Evolutionary conservation across 768 basidiomycete species (phyloP).

Genomic region (Auricularia cornea): DNA sequence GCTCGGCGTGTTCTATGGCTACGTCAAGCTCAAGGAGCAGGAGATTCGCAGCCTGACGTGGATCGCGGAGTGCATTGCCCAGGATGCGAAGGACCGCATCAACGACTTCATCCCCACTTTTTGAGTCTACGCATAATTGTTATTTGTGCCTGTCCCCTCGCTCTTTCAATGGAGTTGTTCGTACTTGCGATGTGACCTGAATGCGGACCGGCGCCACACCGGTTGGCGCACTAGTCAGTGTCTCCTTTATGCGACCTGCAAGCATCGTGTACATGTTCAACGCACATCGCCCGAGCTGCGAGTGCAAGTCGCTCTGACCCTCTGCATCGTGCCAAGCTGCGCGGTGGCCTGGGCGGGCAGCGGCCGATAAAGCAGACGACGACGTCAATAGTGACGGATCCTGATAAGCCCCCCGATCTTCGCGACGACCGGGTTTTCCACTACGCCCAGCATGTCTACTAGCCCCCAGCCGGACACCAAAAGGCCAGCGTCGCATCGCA

Average conservation of each 20-base stretch:
- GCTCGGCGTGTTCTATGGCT: constrained; percentile 85
- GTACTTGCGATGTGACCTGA: no score
- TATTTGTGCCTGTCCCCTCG: no score
- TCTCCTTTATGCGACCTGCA: no score
- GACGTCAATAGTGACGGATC: not conserved
- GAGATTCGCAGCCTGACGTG: constrained; percentile 83
- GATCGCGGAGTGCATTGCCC: constrained; percentile 98
- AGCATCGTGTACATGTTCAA: no score
- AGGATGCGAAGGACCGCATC: constrained; percentile 92
- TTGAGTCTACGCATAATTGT: constrained; percentile 28
- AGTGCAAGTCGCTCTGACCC: no score
- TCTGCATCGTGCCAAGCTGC: no score
- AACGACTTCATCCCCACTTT: constrained; percentile 91
- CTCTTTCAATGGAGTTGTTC: no score
- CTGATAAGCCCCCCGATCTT: not conserved
- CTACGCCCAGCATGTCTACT: not conserved
- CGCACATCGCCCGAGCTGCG: no score
- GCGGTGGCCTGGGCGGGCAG: no score
- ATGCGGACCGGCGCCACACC: no score
- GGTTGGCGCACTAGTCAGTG: no score
- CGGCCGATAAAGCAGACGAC: not conserved
- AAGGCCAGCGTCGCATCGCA: not conserved
- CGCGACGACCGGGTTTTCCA: not conserved
- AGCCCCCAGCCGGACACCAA: not conserved
- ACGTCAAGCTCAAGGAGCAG: constrained; percentile 87